A percentile compares a stretch with the other conserved stretches of the same genome.
phyloP scores from a whole-genome alignment of 768 basidiomycete species.

The Clathrus columnatus region DNA sequence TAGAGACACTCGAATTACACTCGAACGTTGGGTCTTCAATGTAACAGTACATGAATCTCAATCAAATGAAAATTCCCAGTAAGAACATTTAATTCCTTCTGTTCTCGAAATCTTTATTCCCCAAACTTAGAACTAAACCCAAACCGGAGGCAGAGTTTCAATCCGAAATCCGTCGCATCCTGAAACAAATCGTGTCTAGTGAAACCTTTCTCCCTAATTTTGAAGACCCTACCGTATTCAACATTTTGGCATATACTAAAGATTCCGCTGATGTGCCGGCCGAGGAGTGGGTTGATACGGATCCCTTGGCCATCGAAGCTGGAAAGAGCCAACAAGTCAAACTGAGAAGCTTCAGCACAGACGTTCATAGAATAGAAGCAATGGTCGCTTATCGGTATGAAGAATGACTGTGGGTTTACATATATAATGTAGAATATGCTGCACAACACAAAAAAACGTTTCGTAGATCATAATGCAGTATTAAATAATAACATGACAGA shows the following conservation, averaged over 20 bases:
- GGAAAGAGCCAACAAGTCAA: slow-evolving; percentile 92
- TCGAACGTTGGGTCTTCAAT: slow-evolving; percentile 99
- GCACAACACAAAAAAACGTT: background rate
- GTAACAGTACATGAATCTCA: slow-evolving; percentile 72
- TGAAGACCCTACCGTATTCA: slow-evolving; percentile 93
- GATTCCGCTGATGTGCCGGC: slow-evolving; percentile 88
- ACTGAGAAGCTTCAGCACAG: slow-evolving; percentile 92
- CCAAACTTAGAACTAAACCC: slow-evolving; percentile 35
- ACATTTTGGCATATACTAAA: slow-evolving; percentile 91
- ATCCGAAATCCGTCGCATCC: slow-evolving; percentile 93
- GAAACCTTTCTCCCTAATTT: slow-evolving; percentile 95
- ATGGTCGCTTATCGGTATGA: slow-evolving; percentile 97
- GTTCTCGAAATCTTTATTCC: background rate
- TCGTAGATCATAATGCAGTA: background rate
- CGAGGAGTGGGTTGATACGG: slow-evolving; percentile 93
- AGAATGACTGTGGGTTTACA: slow-evolving; percentile 33
- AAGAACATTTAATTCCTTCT: slow-evolving; percentile 21
- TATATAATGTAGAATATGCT: background rate
- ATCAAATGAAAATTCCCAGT: slow-evolving; percentile 41
- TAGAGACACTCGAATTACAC: slow-evolving; percentile 81
- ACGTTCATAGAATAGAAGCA: slow-evolving; percentile 94
- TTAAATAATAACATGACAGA: background rate
- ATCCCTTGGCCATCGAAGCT: slow-evolving; percentile 86
- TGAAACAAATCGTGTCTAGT: slow-evolving; percentile 96
- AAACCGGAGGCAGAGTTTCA: slow-evolving; percentile 88